phyloP scores from a whole-genome alignment of 2,329 filamentous ascomycete species.

The Venturiaceae sp. region DNA sequence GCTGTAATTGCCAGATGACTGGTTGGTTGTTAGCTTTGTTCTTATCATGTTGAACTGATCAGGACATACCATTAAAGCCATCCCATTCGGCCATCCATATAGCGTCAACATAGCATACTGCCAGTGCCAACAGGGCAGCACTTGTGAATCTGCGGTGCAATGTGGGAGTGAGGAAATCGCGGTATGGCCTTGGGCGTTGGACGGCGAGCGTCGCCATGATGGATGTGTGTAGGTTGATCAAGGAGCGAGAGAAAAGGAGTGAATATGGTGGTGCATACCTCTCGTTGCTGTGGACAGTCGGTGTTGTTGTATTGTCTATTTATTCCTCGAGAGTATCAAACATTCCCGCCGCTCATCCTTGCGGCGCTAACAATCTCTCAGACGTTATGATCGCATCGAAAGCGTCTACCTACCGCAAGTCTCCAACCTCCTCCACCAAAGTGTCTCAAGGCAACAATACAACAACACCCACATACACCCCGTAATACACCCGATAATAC shows the following conservation, averaged over 20 bases:
- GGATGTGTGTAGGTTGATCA: background rate
- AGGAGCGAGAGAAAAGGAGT: background rate
- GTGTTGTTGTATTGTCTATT: background rate
- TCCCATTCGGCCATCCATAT: constrained; percentile 59
- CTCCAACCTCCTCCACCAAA: background rate
- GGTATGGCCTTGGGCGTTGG: constrained; percentile 54
- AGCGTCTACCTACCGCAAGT: background rate
- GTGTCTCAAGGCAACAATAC: background rate
- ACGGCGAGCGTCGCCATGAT: constrained; percentile 3
- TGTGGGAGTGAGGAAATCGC: constrained; percentile 83
- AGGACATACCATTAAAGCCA: constrained; percentile 40
- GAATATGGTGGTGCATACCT: background rate
- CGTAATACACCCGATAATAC: background rate
- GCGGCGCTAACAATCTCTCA: background rate
- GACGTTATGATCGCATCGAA: background rate
- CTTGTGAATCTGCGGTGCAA: constrained; percentile 79
- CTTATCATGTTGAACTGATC: background rate
- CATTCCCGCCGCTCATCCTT: background rate
- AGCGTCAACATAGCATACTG: constrained; percentile 64
- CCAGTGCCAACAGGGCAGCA: constrained; percentile 59
- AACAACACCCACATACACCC: background rate
- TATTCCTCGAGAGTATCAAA: background rate
- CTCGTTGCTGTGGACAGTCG: background rate
- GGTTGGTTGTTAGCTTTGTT: constrained; percentile 12
- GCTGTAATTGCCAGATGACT: constrained; percentile 85